A percentile compares a stretch with the other conserved stretches of the same genome.
These are phyloP conservation scores for Gloeopeniophorella convolvens DNA, from an alignment of 768 basidiomycete genomes.

Conservation along the genomic window DNA sequence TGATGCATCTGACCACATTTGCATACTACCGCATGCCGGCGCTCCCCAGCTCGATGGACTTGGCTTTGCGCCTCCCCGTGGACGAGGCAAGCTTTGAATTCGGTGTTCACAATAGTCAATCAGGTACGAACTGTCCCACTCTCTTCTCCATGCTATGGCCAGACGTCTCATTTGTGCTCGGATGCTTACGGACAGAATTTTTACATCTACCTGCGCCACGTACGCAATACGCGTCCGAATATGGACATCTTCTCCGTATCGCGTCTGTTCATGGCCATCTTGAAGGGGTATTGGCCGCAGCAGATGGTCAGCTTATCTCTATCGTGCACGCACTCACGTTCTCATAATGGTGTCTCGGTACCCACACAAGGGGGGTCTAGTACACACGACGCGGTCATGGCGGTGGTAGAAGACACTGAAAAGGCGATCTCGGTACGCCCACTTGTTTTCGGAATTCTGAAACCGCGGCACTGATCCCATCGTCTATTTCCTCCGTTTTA, in stretches of 20 bases:
- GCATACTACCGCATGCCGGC: conserved; percentile 33
- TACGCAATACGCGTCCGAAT: conserved; percentile 60
- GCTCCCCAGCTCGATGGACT: conserved; percentile 36
- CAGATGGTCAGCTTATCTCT: conserved; percentile 36
- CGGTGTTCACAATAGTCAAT: conserved; percentile 17
- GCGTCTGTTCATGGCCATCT: conserved; percentile 57
- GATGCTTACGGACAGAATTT: conserved; percentile 45
- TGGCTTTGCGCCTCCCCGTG: conserved; percentile 63
- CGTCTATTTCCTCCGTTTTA: neutral
- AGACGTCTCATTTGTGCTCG: neutral
- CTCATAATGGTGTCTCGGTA: neutral
- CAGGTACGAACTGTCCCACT: conserved; percentile 12
- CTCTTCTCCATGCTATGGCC: neutral
- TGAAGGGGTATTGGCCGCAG: conserved; percentile 41
- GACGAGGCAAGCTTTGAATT: conserved; percentile 81
- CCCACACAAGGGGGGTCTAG: neutral
- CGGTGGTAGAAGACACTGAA: conserved; percentile 12
- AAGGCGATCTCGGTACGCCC: conserved; percentile 15
- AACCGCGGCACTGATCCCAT: neutral
- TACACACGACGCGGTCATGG: conserved; percentile 2
- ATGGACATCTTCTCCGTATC: conserved; percentile 69
- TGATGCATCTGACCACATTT: conserved; percentile 46
- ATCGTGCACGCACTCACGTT: neutral
- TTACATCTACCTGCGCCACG: conserved; percentile 56
- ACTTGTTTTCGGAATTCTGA: neutral